Conservation (phyloP, 768 basidiomycete species). For the Tylopilus sp. region DNA sequence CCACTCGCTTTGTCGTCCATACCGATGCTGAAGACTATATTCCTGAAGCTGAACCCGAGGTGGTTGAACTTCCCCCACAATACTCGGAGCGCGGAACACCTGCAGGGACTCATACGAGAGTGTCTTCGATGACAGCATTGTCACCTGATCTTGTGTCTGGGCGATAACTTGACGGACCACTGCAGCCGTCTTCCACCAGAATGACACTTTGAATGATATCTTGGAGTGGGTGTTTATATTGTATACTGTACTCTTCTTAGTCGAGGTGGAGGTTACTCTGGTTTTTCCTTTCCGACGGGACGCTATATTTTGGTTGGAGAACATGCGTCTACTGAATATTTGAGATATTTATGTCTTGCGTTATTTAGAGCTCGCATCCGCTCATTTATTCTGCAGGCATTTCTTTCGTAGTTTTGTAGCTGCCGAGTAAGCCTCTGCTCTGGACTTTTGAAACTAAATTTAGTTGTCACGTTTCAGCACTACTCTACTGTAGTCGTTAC, state of each 20-base stretch:
- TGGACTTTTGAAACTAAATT: not conserved
- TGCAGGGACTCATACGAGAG: not conserved
- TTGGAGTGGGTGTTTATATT: not conserved
- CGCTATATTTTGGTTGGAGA: not conserved
- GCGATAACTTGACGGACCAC: constrained; percentile 3
- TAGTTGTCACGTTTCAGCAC: constrained; percentile 5
- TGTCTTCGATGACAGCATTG: constrained; percentile 8
- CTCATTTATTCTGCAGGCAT: not conserved
- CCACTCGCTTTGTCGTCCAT: constrained; percentile 61
- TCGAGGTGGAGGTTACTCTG: not conserved
- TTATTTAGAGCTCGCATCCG: not conserved
- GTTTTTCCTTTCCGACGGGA: constrained; percentile 2
- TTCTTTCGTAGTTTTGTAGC: not conserved
- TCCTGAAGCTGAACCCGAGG: constrained; percentile 44
- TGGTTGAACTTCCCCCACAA: constrained; percentile 75
- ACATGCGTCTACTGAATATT: not conserved
- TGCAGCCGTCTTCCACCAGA: constrained; percentile 9
- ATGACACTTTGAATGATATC: constrained; percentile 9
- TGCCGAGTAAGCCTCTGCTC: not conserved
- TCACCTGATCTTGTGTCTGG: constrained; percentile 9
- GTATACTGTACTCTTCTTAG: not conserved
- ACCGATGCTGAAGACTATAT: constrained; percentile 62
- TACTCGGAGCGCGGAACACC: constrained; percentile 52
- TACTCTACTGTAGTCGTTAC: constrained; percentile 9
- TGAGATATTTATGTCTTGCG: constrained; percentile 7